These are phyloP conservation scores for Ananas comosus DNA, from an alignment of 176 grass and related monocot genomes.

Conservation along the genomic window DNA sequence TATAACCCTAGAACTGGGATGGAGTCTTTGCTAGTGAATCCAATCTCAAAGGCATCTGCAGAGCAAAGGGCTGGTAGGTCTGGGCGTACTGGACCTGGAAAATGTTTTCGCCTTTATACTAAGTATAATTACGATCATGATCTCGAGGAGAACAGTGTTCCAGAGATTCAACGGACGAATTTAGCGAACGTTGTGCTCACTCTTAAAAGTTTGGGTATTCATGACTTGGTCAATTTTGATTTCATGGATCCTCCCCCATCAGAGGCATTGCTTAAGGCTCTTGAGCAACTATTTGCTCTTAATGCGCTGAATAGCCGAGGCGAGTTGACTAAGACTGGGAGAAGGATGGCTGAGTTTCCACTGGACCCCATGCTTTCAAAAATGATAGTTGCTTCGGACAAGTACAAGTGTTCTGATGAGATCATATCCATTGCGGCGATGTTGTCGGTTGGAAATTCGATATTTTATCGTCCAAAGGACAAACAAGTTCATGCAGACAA, in stretches of 20 bases:
- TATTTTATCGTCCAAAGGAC: slow-evolving; percentile 94
- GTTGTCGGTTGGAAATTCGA: slow-evolving; percentile 83
- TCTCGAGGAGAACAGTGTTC: slow-evolving; percentile 82
- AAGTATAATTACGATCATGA: slow-evolving; percentile 84
- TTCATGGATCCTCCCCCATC: slow-evolving; percentile 95
- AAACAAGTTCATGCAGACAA: slow-evolving; percentile 96
- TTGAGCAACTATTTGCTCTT: slow-evolving; percentile 95
- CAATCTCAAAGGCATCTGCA: slow-evolving; percentile 90
- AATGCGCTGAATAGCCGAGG: slow-evolving; percentile 78
- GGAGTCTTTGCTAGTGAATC: slow-evolving; percentile 81
- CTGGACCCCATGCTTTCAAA: slow-evolving; percentile 93
- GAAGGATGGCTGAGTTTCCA: slow-evolving; percentile 93
- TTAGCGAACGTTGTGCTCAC: slow-evolving; percentile 88
- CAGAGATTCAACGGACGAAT: slow-evolving; percentile 86
- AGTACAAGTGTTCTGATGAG: slow-evolving; percentile 86
- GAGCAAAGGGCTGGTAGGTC: slow-evolving; percentile 88
- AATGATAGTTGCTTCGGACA: slow-evolving; percentile 80
- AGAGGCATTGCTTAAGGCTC: slow-evolving; percentile 73
- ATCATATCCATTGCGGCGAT: slow-evolving; percentile 68
- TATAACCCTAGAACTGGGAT: slow-evolving; percentile 85
- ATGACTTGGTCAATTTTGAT: slow-evolving; percentile 97
- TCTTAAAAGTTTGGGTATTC: slow-evolving; percentile 87
- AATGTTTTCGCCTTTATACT: slow-evolving; percentile 86
- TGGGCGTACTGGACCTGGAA: slow-evolving; percentile 87
- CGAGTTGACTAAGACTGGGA: slow-evolving; percentile 90